These are phyloP conservation scores for Diaporthe sp. DNA, from an alignment of 2,329 filamentous ascomycete species.

Conservation along the genomic window DNA sequence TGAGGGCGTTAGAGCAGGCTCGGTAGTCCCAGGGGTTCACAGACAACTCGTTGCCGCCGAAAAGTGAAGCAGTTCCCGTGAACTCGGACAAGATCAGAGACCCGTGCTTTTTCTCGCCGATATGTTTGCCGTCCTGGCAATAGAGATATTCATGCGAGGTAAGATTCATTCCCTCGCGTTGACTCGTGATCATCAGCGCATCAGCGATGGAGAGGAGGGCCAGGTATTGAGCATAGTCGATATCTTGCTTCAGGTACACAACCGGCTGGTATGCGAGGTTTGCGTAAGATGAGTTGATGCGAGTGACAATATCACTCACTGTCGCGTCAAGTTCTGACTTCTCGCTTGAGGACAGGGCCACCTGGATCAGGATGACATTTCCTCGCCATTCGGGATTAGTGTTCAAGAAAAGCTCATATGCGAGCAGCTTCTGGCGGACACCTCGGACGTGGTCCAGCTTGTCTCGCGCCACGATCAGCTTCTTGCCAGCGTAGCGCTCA, in stretches of 20 bases:
- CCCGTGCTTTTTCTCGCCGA: conserved; percentile 82
- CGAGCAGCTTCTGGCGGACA: conserved; percentile 91
- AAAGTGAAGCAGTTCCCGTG: conserved; percentile 90
- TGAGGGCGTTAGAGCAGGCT: conserved; percentile 88
- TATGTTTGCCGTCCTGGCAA: conserved; percentile 86
- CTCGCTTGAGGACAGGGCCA: conserved; percentile 91
- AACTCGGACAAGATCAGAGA: conserved; percentile 96
- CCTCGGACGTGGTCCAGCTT: conserved; percentile 95
- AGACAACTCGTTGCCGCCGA: conserved; percentile 83
- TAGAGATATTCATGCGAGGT: conserved; percentile 95
- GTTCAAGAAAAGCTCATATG: conserved; percentile 94
- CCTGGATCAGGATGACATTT: conserved; percentile 91
- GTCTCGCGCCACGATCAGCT: conserved; percentile 91
- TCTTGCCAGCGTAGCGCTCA: conserved; percentile 89
- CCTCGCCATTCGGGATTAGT: conserved; percentile 92
- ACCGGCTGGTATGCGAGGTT: conserved; percentile 93
- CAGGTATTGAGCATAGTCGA: conserved; percentile 93
- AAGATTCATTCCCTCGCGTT: conserved; percentile 97
- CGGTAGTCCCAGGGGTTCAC: conserved; percentile 98
- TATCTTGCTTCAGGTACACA: conserved; percentile 95
- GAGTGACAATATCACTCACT: conserved; percentile 93
- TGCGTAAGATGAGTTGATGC: conserved; percentile 92
- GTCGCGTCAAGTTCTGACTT: conserved; percentile 89
- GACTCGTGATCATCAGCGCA: conserved; percentile 92
- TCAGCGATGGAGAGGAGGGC: conserved; percentile 91